Percentiles rank a stretch among this genome's conserved stretches.
These are phyloP conservation scores for Fusarium sp. DNA, from an alignment of 2,329 filamentous ascomycete species.

Conservation along the genomic window DNA sequence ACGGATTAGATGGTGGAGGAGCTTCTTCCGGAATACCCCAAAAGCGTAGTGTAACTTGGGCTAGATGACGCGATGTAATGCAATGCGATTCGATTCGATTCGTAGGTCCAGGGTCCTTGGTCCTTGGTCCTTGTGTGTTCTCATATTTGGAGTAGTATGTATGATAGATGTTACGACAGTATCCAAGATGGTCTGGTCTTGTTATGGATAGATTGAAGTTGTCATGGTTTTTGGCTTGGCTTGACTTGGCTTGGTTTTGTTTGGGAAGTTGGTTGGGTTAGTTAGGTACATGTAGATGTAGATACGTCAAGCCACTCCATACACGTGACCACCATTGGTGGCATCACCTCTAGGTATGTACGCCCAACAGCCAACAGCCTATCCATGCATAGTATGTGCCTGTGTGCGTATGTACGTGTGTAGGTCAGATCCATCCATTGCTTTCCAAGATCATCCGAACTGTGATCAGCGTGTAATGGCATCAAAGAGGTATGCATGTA, in stretches of 20 bases:
- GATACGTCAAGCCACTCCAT: not conserved
- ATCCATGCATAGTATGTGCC: not conserved
- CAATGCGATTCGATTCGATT: slow-evolving; percentile 8
- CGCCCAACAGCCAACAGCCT: not conserved
- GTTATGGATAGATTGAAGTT: slow-evolving; percentile 11
- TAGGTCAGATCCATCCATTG: not conserved
- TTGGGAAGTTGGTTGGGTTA: not conserved
- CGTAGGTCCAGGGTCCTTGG: slow-evolving; percentile 8
- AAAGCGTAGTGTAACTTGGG: slow-evolving; percentile 24
- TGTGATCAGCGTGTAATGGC: slow-evolving; percentile 4
- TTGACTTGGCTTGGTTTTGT: not conserved
- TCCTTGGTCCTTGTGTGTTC: slow-evolving; percentile 1
- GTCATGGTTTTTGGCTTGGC: not conserved
- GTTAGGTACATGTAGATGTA: no score
- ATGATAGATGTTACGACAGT: not conserved
- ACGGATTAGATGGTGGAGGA: slow-evolving; percentile 39
- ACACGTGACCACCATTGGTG: slow-evolving; percentile 27
- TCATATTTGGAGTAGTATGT: slow-evolving; percentile 13
- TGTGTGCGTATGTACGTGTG: no score
- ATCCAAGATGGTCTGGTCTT: not conserved
- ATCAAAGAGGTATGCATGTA: slow-evolving; percentile 8
- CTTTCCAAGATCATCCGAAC: slow-evolving; percentile 1
- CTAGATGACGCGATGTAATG: slow-evolving; percentile 30
- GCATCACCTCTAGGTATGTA: no score
- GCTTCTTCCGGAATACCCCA: slow-evolving; percentile 39